A percentile compares a stretch with the other conserved stretches of the same genome.
phyloP scores from a whole-genome alignment of 2,329 filamentous ascomycete species.

The Sarocladium kiliense region DNA sequence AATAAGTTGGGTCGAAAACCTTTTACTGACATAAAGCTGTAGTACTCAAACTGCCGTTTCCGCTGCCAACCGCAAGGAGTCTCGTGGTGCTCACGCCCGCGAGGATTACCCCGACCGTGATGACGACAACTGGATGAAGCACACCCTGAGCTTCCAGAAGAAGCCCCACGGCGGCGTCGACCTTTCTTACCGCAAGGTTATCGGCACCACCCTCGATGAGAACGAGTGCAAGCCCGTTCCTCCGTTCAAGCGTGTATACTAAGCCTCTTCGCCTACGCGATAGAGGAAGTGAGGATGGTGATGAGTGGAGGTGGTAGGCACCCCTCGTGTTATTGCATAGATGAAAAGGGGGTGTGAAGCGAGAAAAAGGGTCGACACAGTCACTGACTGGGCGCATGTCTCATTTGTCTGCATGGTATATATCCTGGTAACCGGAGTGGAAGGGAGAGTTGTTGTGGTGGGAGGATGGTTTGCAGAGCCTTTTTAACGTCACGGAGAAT shows the following conservation, averaged over 20 bases:
- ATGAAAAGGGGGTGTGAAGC: not conserved
- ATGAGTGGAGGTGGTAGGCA: not conserved
- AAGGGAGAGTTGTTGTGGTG: not conserved
- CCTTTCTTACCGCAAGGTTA: constrained; percentile 79
- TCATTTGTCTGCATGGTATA: constrained; percentile 10
- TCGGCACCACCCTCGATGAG: constrained; percentile 81
- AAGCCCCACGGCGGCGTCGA: constrained; percentile 82
- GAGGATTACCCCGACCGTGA: constrained; percentile 96
- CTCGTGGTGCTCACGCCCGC: constrained; percentile 91
- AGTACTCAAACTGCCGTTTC: constrained; percentile 86
- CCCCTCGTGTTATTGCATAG: constrained; percentile 3
- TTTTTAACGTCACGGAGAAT: not conserved
- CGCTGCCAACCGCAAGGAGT: constrained; percentile 93
- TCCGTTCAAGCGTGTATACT: constrained; percentile 93
- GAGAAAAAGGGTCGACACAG: constrained; percentile 5
- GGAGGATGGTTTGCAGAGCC: not conserved
- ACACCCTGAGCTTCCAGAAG: constrained; percentile 96
- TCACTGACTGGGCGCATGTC: constrained; percentile 3
- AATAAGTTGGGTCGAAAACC: too few relatives aligned
- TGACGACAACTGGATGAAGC: constrained; percentile 98
- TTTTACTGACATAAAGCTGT: constrained; percentile 13
- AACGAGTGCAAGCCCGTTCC: constrained; percentile 93
- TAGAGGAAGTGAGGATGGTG: not conserved
- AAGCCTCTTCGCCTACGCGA: constrained; percentile 27
- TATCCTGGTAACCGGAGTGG: not conserved